These are phyloP conservation scores for Aspergillus fumigatiaffinis DNA, from an alignment of 2,329 filamentous ascomycete species.

Conservation along the genomic window DNA sequence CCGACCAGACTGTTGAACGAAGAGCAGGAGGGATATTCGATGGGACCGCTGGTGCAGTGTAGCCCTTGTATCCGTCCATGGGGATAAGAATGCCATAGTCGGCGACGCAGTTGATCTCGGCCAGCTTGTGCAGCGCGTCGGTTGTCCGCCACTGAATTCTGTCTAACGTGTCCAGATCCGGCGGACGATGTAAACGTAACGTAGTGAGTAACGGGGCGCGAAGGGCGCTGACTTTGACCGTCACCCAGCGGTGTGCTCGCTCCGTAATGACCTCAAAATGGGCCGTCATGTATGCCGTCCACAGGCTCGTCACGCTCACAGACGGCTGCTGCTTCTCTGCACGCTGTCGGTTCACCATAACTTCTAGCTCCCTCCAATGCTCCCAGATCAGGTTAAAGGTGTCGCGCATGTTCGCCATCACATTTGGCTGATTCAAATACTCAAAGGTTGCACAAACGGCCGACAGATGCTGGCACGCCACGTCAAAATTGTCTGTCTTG, in stretches of 20 bases:
- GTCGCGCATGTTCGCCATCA: conserved; percentile 13
- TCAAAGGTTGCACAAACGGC: conserved; percentile 21
- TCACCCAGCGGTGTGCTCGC: conserved; percentile 23
- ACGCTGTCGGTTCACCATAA: conserved; percentile 13
- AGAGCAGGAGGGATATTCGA: not conserved
- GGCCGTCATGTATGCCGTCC: conserved; percentile 18
- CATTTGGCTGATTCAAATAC: conserved; percentile 18
- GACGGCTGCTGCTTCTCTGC: not conserved
- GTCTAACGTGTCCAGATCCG: conserved; percentile 1
- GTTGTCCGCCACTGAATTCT: conserved; percentile 12
- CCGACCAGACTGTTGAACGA: not conserved
- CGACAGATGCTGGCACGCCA: conserved; percentile 19
- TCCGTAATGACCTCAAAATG: conserved; percentile 21
- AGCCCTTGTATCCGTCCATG: conserved; percentile 23
- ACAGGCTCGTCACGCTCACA: conserved; percentile 15
- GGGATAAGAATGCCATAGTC: conserved; percentile 22
- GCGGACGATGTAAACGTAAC: conserved; percentile 3
- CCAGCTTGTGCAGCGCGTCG: conserved; percentile 12
- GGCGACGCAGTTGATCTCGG: conserved; percentile 9
- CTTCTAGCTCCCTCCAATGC: conserved; percentile 13
- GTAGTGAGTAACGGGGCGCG: conserved; percentile 10
- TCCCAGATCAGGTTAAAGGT: conserved; percentile 23
- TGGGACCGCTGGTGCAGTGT: not conserved
- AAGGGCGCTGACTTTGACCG: conserved; percentile 10
- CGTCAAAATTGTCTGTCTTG: conserved; percentile 15